Conservation (phyloP, 148 eudicot genomes). For the Linanthus parryae region DNA sequence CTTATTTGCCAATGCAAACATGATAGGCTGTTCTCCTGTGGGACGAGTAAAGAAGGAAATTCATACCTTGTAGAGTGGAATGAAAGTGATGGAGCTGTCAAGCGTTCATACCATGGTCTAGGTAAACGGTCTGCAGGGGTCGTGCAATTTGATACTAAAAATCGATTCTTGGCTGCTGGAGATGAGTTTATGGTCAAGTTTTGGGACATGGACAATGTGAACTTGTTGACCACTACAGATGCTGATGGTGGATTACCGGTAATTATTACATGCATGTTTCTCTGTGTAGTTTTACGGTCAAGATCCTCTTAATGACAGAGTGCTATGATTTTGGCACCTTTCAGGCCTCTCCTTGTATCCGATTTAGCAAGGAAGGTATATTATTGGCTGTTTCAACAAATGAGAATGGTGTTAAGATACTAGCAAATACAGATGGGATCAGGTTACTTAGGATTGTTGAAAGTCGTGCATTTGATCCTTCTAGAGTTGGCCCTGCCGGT, state of each 20-base stretch:
- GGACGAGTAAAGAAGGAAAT: conserved; percentile 92
- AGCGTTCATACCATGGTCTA: conserved; percentile 68
- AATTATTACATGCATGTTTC: conserved; percentile 12
- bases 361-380: conserved; percentile 86
- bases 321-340: background rate
- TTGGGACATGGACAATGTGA: conserved; percentile 91
- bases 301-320: background rate
- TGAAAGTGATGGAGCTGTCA: conserved; percentile 91
- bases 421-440: conserved; percentile 70
- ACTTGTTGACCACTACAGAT: conserved; percentile 52
- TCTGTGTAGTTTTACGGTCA: background rate
- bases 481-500: conserved; percentile 52
- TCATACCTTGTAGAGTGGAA: conserved; percentile 95
- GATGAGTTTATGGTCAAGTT: conserved; percentile 68
- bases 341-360: conserved; percentile 85
- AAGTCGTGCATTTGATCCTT: conserved; percentile 61
- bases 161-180: conserved; percentile 82
- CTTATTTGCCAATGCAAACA: conserved; percentile 4
- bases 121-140: conserved; percentile 68
- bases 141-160: conserved; percentile 91
- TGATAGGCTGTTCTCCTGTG: conserved; percentile 85
- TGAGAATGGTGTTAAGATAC: conserved; percentile 81
- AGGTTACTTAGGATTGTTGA: conserved; percentile 51
- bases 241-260: conserved; percentile 94
- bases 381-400: conserved; percentile 82